Base-by-base conservation (phyloP, 2,329 filamentous ascomycete genomes). In the Cercospora zeae-maydis region DNA sequence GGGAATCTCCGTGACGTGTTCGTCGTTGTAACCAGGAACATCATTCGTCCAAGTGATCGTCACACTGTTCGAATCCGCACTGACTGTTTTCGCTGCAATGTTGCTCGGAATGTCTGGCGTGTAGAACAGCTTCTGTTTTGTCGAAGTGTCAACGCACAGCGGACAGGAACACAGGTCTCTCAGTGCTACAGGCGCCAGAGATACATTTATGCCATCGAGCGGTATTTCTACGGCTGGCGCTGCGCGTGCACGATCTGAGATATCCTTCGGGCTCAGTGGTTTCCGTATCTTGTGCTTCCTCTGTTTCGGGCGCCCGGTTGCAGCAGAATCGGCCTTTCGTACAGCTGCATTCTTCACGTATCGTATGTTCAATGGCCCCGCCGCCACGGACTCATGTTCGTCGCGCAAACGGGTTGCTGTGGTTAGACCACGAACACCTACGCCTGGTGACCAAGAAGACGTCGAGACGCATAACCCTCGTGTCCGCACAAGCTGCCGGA, bases 71-170 rank as follows among this genome's bases (percentile, higher is more conserved):
- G 37, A 69, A 14, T 75, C 71, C 19, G 78, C 69, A 33, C 75
- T 65, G 34, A 81, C 63, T 24, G 75, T 63, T 36, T 74, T 70
- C 4, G 78, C 74, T 13, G 67, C 56, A 52, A 88, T 82, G 33
- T 79, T 65, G 8, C 68, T 31, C 0, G 87, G 84, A 45, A 92
- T 87, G 57, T 91, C 86, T 19, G 80, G 79, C 0, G 86, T 87
- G 59, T 83, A 82, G 74, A 90, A 90, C 37, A 79, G 78, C 75
- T 88, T 88, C 72, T 89, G 86, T 45, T 80, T 82, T 14, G 84
- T 86, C 45, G 83, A 82, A 3, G 81, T 78, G 71, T 88, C 82
- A 33, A 86, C 78, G 70, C 86, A 88, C 49, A 66, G 70, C n/a
- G 77, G 67, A 71, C 86, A 88, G 19, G 76, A 71, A 75, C 86